Conservation (phyloP, 169 alveolate species). For the Cryptosporidium bovis region DNA sequence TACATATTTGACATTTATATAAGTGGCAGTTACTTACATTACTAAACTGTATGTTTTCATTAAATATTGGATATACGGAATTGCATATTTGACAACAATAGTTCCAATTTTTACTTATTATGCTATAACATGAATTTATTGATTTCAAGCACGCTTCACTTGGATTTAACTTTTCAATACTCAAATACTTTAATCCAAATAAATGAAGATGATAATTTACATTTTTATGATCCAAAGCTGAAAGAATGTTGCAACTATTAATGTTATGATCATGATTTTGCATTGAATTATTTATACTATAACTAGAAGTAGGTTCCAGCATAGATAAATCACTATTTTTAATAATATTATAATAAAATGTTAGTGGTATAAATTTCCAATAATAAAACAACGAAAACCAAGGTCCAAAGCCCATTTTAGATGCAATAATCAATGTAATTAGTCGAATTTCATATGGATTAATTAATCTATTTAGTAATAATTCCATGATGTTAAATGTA, state of each 20-base stretch:
- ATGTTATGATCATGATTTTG: not conserved
- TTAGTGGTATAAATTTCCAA: slow-evolving; percentile 67
- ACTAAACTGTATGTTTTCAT: not conserved
- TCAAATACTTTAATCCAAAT: slow-evolving; percentile 42
- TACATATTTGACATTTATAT: slow-evolving; percentile 28
- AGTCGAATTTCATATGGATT: slow-evolving; percentile 63
- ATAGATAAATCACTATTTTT: slow-evolving; percentile 13
- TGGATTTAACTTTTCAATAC: slow-evolving; percentile 26
- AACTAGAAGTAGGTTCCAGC: slow-evolving; percentile 24
- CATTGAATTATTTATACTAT: not conserved
- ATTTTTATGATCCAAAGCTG: not conserved
- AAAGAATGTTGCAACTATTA: not conserved
- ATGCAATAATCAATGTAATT: slow-evolving; percentile 22
- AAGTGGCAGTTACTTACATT: not conserved
- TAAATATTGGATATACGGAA: not conserved
- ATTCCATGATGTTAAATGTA: slow-evolving; percentile 21
- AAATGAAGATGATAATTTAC: slow-evolving; percentile 17
- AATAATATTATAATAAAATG: slow-evolving; percentile 58
- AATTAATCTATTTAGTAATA: slow-evolving; percentile 12
- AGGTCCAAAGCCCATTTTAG: slow-evolving; percentile 71
- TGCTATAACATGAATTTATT: slow-evolving; percentile 31
- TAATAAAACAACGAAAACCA: slow-evolving; percentile 57
- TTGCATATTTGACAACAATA: slow-evolving; percentile 62
- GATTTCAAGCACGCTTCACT: slow-evolving; percentile 47
- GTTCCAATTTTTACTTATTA: slow-evolving; percentile 42